These are phyloP conservation scores for Globisporangium emineosum DNA, from an alignment of 352 stramenopile species.

Conservation along the genomic window DNA sequence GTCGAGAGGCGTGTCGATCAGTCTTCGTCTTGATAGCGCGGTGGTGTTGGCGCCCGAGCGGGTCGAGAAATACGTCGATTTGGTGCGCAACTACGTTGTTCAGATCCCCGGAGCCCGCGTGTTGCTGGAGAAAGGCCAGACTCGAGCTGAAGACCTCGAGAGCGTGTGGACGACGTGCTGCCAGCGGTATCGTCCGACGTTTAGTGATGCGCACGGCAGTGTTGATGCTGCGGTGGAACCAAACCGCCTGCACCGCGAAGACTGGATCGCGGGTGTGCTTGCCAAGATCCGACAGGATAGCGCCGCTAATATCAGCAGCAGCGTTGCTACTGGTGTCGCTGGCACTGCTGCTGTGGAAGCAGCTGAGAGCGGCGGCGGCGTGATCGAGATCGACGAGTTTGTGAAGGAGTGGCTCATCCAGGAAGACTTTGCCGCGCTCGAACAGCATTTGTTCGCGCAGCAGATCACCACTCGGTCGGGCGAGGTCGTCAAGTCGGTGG, in stretches of 20 bases:
- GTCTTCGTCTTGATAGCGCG: slow-evolving; percentile 46
- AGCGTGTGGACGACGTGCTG: slow-evolving; percentile 54
- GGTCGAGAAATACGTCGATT: slow-evolving; percentile 41
- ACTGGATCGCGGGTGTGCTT: slow-evolving; percentile 43
- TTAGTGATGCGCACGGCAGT: background rate
- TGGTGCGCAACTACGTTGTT: slow-evolving; percentile 31
- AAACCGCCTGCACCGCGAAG: slow-evolving; percentile 22
- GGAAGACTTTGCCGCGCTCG: slow-evolving; percentile 58
- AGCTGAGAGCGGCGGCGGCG: background rate
- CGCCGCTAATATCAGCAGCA: background rate
- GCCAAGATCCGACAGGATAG: slow-evolving; percentile 36
- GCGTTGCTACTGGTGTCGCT: background rate
- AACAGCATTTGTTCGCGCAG: slow-evolving; percentile 48
- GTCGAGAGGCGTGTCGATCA: slow-evolving; percentile 66
- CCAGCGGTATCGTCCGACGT: slow-evolving; percentile 13
- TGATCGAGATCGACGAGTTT: slow-evolving; percentile 55
- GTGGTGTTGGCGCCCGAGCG: slow-evolving; percentile 38
- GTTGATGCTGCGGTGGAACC: background rate
- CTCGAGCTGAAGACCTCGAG: slow-evolving; percentile 40
- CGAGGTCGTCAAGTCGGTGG: slow-evolving; percentile 42
- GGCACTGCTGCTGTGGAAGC: background rate
- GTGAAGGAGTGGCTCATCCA: slow-evolving; percentile 76
- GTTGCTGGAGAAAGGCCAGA: slow-evolving; percentile 23
- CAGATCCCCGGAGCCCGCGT: slow-evolving; percentile 12
- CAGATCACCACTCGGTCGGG: slow-evolving; percentile 41